Evolutionary conservation across 192 early-diverging fungal genomes (phyloP).

Genomic region (Linnemannia zychae): DNA sequence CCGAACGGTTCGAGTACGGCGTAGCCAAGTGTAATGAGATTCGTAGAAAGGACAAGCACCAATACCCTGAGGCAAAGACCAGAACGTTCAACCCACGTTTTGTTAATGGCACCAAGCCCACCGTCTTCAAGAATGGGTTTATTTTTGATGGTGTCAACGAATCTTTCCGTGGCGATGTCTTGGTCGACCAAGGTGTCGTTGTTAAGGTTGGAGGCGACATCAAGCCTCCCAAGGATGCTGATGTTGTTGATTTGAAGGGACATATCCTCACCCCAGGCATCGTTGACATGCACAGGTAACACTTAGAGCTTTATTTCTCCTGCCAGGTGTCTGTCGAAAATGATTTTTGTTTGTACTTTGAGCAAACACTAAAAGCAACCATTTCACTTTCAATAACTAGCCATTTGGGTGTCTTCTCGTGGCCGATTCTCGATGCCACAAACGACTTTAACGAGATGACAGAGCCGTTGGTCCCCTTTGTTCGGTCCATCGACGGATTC

Average conservation of each 20-base stretch:
- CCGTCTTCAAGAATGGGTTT: constrained; percentile 67
- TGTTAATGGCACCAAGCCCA: constrained; percentile 32
- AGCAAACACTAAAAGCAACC: neutral
- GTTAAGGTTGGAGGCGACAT: constrained; percentile 50
- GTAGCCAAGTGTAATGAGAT: constrained; percentile 37
- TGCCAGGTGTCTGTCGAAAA: neutral
- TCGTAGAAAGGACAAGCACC: constrained; percentile 11
- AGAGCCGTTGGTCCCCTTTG: constrained; percentile 64
- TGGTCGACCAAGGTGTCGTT: constrained; percentile 69
- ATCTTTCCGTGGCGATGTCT: constrained; percentile 58
- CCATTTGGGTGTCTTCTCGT: constrained; percentile 71
- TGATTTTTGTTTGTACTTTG: neutral
- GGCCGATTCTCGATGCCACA: constrained; percentile 66
- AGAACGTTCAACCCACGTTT: constrained; percentile 58
- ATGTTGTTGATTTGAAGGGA: constrained; percentile 69
- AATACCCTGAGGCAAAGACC: neutral
- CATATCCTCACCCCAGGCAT: constrained; percentile 80
- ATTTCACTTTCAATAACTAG: constrained; percentile 23
- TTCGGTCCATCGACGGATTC: constrained; percentile 71
- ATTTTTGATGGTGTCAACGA: constrained; percentile 63
- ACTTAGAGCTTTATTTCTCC: too few species aligned
- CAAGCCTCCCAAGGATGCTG: constrained; percentile 25
- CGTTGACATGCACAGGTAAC: constrained; percentile 76
- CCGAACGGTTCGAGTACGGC: constrained; percentile 23
- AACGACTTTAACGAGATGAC: constrained; percentile 73